phyloP scores from a whole-genome alignment of 2,329 filamentous ascomycete species.

The Exophiala calicioides region DNA sequence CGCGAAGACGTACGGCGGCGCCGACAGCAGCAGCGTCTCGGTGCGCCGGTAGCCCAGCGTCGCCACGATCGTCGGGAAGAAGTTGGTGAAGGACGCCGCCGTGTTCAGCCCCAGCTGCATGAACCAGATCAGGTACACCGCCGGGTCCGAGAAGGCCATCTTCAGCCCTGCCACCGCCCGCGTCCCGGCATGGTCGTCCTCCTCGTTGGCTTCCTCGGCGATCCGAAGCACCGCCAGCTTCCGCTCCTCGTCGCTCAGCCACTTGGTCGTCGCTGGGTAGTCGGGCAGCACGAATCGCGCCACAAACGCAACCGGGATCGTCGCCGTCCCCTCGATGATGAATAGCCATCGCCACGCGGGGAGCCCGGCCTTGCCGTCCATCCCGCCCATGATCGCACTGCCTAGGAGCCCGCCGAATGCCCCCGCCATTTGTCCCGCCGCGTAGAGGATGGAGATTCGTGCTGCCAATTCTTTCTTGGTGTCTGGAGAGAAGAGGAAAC shows the following conservation, averaged over 20 bases:
- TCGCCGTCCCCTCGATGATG: constrained; percentile 55
- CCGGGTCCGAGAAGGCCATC: constrained; percentile 32
- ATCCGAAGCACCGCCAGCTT: constrained; percentile 45
- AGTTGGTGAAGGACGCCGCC: constrained; percentile 47
- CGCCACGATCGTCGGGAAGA: constrained; percentile 49
- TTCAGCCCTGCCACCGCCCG: constrained; percentile 4
- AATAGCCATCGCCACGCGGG: constrained; percentile 64
- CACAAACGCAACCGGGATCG: constrained; percentile 44
- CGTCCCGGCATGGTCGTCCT: background rate
- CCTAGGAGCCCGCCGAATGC: constrained; percentile 62
- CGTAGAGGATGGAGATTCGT: constrained; percentile 59
- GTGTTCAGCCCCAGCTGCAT: constrained; percentile 51
- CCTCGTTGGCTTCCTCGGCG: constrained; percentile 13
- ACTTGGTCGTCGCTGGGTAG: constrained; percentile 43
- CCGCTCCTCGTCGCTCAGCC: constrained; percentile 35
- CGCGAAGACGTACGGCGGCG: constrained; percentile 57
- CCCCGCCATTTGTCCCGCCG: constrained; percentile 61
- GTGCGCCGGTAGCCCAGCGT: constrained; percentile 51
- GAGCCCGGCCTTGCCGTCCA: constrained; percentile 57
- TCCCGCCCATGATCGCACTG: constrained; percentile 61
- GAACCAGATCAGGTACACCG: constrained; percentile 46
- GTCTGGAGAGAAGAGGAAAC: too few species aligned
- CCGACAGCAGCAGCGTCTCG: constrained; percentile 53
- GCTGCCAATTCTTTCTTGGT: constrained; percentile 59
- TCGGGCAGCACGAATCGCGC: constrained; percentile 45